A percentile compares a stretch with the other conserved stretches of the same genome.
phyloP scores from a whole-genome alignment of 2,329 filamentous ascomycete species.

The Aspergillus ustus region DNA sequence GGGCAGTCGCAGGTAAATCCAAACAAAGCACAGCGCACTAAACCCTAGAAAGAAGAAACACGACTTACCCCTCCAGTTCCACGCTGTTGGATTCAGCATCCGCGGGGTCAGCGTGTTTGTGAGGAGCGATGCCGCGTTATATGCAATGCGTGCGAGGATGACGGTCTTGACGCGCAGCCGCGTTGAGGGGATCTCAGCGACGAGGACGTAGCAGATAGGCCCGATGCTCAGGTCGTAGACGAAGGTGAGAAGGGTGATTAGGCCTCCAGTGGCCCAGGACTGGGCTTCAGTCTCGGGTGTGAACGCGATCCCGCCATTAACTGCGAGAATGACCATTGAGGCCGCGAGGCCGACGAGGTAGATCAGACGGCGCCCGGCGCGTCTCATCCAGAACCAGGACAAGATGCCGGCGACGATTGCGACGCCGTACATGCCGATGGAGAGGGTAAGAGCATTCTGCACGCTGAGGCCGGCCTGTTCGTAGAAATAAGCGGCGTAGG shows the following conservation, averaged over 20 bases:
- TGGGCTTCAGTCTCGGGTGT: neutral
- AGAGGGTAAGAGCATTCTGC: neutral
- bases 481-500: neutral
- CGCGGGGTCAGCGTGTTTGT: no score
- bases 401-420: neutral
- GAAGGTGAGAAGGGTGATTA: neutral
- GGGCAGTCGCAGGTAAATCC: no score
- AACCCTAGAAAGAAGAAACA: no score
- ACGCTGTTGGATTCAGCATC: no score
- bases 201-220: constrained; percentile 1
- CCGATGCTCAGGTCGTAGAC: neutral
- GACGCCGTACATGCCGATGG: neutral
- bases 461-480: neutral
- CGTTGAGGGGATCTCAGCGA: neutral
- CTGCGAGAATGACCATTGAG: neutral
- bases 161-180: neutral
- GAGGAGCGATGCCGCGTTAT: no score
- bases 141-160: no score
- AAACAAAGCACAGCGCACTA: no score
- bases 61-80: no score
- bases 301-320: neutral
- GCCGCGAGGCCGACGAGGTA: neutral
- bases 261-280: neutral
- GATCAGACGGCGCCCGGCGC: neutral
- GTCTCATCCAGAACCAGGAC: neutral